These are phyloP conservation scores for Pleurozium schreberi DNA, from an alignment of 225 moss, liverwort and hornwort species.

Conservation along the genomic window DNA sequence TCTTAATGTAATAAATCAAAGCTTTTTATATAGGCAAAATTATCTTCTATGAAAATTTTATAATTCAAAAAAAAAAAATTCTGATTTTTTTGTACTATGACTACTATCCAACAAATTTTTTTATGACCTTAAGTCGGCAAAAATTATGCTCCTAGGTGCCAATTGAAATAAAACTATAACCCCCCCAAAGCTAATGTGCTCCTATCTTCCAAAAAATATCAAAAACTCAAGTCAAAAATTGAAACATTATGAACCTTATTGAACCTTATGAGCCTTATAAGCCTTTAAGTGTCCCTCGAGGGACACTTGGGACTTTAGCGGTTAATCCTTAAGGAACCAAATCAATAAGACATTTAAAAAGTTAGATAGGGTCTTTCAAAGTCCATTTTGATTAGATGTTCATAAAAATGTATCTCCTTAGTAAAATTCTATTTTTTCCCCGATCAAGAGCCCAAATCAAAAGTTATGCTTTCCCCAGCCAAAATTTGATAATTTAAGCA, in stretches of 20 bases:
- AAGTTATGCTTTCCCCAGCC: fast-evolving
- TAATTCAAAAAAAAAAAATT: no score
- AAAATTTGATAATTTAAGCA: no score
- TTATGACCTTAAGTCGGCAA: neutral
- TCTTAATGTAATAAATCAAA: neutral
- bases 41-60: neutral
- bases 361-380: neutral
- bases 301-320: neutral
- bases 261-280: fast-evolving
- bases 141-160: neutral
- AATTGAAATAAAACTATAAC: neutral
- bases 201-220: fast-evolving
- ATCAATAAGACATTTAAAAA: neutral
- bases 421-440: neutral
- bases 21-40: neutral
- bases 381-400: neutral
- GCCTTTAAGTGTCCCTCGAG: neutral
- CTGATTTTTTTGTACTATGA: no score
- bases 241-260: fast-evolving
- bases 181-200: fast-evolving
- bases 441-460: fast-evolving
- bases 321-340: neutral
- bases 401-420: neutral
- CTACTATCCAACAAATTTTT: neutral
- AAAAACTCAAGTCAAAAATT: neutral